Conservation (phyloP, 1,284 basidiomycete species). For the Tranzscheliella williamsii region DNA sequence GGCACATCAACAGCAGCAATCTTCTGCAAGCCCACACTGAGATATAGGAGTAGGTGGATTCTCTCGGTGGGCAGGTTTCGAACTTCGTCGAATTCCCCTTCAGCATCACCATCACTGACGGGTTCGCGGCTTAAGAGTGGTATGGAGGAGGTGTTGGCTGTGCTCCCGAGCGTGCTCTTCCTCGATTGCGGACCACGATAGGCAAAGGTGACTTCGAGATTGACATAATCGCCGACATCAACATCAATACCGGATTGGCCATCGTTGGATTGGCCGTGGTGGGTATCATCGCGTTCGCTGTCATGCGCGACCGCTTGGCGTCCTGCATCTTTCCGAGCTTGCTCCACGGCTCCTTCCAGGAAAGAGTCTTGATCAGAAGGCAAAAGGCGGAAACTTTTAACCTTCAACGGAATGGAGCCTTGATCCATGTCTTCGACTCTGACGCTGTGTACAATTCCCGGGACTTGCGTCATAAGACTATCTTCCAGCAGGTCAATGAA, state of each 20-base stretch:
- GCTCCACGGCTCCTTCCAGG: conserved; percentile 17
- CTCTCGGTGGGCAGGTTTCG: conserved; percentile 26
- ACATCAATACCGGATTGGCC: conserved; percentile 11
- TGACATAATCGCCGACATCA: conserved; percentile 51
- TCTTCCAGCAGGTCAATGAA: conserved; percentile 57
- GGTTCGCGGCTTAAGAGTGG: conserved; percentile 15
- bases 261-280: conserved; percentile 7
- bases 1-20: conserved; percentile 53
- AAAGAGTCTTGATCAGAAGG: conserved; percentile 34
- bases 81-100: conserved; percentile 13
- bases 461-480: conserved; percentile 56
- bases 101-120: conserved; percentile 3
- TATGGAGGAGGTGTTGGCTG: conserved; percentile 7
- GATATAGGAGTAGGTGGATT: conserved; percentile 49
- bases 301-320: background rate
- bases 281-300: background rate
- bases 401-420: conserved; percentile 43
- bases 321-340: conserved; percentile 24
- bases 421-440: conserved; percentile 57
- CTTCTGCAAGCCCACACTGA: conserved; percentile 54
- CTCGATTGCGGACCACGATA: conserved; percentile 37
- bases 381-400: conserved; percentile 46
- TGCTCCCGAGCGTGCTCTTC: conserved; percentile 22
- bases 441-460: conserved; percentile 49
- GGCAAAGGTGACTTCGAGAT: conserved; percentile 49